Base-by-base conservation (phyloP, 148 eudicot species). In the Diospyros lotus region DNA sequence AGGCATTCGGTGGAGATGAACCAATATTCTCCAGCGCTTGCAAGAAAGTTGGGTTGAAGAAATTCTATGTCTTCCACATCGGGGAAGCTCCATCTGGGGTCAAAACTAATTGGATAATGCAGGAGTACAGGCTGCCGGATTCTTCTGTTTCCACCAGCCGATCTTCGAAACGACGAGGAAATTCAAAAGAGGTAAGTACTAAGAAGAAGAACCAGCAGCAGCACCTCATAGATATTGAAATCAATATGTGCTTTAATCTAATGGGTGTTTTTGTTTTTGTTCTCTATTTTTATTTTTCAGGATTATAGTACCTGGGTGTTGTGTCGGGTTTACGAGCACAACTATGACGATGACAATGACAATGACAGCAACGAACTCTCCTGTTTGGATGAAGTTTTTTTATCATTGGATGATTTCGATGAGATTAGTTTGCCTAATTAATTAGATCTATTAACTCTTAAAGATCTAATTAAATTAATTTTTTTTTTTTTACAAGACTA, bases 41-140 rank as follows among this genome's bases (percentile, higher is more conserved):
- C 55, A 84, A 84, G 73, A 82, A 76, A 67, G 82, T 91, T 71
- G 98, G 93, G 10, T 66, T 74, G 78, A 91, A 89, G 75, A 85
- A 82, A 67, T 81, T 75, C 41, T 87, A 76, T 59, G 86, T 80
- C 64, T 93, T 90, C 73, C 85, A 86, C 71, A 5, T 81, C 1
- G 96, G 98, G 51, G 86, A 86, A 46, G 73, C 80, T 8, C 74
- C 89, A 2, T 28, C 73, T 38, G 90, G 85, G 9, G 76, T 69
- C 40, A 85, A 87, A 80, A 90, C 97, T 4, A 89, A 80, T 58
- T 93, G 97, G 93, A 77, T 93, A 11, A 90, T 93, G 97, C 88
- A 93, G 48, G 96, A 93, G 76, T 93, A 86, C 50, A 80, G 86
- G 10, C 87, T 93, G 8, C 83, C 90, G 7, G 7, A 4, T 6